phyloP scores from a whole-genome alignment of 2,329 filamentous ascomycete genomes.

The Xylaria sp. region DNA sequence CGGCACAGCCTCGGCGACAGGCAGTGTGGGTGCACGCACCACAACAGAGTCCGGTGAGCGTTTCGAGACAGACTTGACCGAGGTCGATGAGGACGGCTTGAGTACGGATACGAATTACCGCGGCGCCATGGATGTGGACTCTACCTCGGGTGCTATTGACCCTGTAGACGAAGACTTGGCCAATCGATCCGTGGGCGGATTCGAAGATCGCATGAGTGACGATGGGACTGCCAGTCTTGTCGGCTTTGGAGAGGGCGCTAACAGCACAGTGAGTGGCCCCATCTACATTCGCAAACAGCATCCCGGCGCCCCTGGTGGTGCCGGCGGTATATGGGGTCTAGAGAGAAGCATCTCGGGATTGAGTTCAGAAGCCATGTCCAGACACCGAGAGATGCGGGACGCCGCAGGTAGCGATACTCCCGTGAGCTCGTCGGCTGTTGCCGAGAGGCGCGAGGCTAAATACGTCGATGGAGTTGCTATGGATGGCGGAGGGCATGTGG shows the following conservation, averaged over 20 bases:
- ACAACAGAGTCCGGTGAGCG: slow-evolving; percentile 63
- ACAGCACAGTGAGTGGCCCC: slow-evolving; percentile 83
- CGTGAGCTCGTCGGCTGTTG: slow-evolving; percentile 58
- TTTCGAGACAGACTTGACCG: slow-evolving; percentile 66
- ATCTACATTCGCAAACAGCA: slow-evolving; percentile 69
- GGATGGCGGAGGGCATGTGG: slow-evolving; percentile 60
- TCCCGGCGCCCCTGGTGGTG: slow-evolving; percentile 52
- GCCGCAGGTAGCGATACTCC: slow-evolving; percentile 56
- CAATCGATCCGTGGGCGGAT: slow-evolving; percentile 61
- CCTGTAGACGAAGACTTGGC: slow-evolving; percentile 55
- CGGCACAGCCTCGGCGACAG: slow-evolving; percentile 88
- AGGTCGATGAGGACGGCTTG: slow-evolving; percentile 73
- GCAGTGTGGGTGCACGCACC: slow-evolving; percentile 73
- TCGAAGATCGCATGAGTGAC: slow-evolving; percentile 82
- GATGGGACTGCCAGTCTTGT: slow-evolving; percentile 86
- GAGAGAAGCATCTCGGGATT: slow-evolving; percentile 65
- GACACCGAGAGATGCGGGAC: slow-evolving; percentile 47
- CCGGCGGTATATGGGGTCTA: slow-evolving; percentile 54
- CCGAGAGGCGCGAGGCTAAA: slow-evolving; percentile 69
- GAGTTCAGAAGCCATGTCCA: slow-evolving; percentile 56
- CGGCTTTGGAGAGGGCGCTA: slow-evolving; percentile 91
- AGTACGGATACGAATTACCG: slow-evolving; percentile 73
- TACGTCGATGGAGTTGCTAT: slow-evolving; percentile 74
- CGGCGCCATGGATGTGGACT: slow-evolving; percentile 66
- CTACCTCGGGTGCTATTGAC: slow-evolving; percentile 50